Evolutionary conservation across 78 protist species (phyloP), one percentile per base, ranked within the genome.

Genomic region (Dictyostelium intermedium): DNA sequence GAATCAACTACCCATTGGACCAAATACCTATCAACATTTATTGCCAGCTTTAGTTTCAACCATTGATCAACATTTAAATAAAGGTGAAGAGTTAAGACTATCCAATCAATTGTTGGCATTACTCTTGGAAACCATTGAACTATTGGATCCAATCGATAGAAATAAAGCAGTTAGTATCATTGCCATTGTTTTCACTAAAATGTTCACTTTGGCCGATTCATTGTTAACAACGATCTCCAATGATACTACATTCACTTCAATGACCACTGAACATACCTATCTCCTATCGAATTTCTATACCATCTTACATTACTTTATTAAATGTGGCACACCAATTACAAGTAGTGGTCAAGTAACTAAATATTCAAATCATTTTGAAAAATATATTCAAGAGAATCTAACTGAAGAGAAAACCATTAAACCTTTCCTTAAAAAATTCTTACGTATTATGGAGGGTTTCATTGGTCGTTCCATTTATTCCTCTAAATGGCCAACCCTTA

Each of bases 81-180:
- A 63, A 30, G 87, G 87, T 45, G 81, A 69, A 6, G 94, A 89
- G 47, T 34, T 63, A 18, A 78, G 72, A 23, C 10, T 89, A 11
- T 61, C 94, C 4, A 69, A 23, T 47, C 94, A 89, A 74, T n/a
- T 89, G 45, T 50, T 89, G 35, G 79, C 87, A 32, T 50, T 89
- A 47, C 81, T 83, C 0, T 35, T 89, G 30, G 94, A 89, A 56
- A 45, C 94, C 23, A 53, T 86, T 20, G 84, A 86, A 25, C 14
- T n/a, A 39, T 35, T 89, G 27, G 14, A 25, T 78, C 13, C 27
- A 18, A 43, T 25, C 1, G 60, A 39, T 76, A 78, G 83, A 60
- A 37, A 69, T 18, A 78, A 69, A 72, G 70, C 35, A 13, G n/a
- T 89, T 11, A 43, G 41, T 23, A 45, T 37, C 8, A 53, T 63